Evolutionary conservation across 495 filamentous ascomycete genomes (phyloP).

Genomic region (Penicillium samsonianum): DNA sequence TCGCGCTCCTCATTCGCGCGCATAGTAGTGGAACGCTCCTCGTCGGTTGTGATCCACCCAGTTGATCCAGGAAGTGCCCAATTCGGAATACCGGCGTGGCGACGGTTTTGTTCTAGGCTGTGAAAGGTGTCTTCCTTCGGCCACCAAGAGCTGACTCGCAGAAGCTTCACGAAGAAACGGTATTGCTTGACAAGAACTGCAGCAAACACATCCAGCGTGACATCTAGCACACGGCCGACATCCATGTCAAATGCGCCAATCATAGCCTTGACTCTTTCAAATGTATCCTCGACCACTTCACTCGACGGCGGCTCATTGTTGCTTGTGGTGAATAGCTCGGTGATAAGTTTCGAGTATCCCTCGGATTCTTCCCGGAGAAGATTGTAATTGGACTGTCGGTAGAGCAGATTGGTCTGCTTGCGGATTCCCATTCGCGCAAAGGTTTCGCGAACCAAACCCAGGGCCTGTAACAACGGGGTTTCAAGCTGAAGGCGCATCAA

Average conservation of each 20-base stretch:
- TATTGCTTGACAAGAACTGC: conserved; percentile 80
- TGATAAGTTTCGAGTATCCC: conserved; percentile 86
- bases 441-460: conserved; percentile 78
- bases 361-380: conserved; percentile 93
- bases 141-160: conserved; percentile 96
- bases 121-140: conserved; percentile 58
- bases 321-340: conserved; percentile 83
- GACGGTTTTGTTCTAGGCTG: conserved; percentile 31
- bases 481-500: conserved; percentile 86
- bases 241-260: conserved; percentile 93
- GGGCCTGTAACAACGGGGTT: conserved; percentile 64
- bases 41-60: conserved; percentile 57
- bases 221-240: conserved; percentile 90
- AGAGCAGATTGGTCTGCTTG: conserved; percentile 87
- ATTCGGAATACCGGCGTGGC: conserved; percentile 62
- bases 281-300: conserved; percentile 67
- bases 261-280: conserved; percentile 82
- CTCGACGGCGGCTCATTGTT: conserved; percentile 59
- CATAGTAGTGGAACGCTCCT: conserved; percentile 59
- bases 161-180: conserved; percentile 88
- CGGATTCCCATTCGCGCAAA: conserved; percentile 83
- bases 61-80: conserved; percentile 79
- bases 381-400: conserved; percentile 96
- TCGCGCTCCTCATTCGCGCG: conserved; percentile 63
- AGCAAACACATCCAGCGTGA: conserved; percentile 86